Evolutionary conservation across 805 yeast species (phyloP), one percentile per base, ranked within the genome.

Genomic region (Wickerhamiella sergipiensis): DNA sequence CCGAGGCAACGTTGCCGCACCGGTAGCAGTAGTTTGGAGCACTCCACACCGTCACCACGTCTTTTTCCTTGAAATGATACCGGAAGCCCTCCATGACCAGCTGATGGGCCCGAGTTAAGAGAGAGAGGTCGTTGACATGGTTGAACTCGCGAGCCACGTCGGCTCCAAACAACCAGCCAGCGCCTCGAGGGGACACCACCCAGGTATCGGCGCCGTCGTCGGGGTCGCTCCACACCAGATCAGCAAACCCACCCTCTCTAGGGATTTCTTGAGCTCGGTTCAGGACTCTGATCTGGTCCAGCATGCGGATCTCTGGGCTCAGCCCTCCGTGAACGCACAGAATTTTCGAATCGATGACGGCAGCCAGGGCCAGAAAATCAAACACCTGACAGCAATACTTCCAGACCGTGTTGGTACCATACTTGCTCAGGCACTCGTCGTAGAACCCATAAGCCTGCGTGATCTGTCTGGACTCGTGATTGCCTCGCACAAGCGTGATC

Each of bases 381-480:
- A 89, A 88, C 46, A 89, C 96, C 67, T 89, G 96, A 67, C 96
- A 89, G 67, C 96, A 87, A 67, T 85, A 85, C 66, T 87, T 87
- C 96, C 96, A 89, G 36, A 88, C 96, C 23, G 95, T 86, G 21
- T 95, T 86, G 40, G 90, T 83, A 19, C 97, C 97, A 65, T 89
- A 89, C 67, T 89, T 89, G 51, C 87, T 83, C 53, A 89, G 66
- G 65, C 97, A 89, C 67, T 89, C 97, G 66, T 89, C 97, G 68
- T 92, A 90, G 68, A 90, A 90, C 5, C 98, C 98, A 68, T 90
- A 90, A 38, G 89, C 97, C 70, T 90, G 97, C n/a, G 98, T 90
- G 64, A 92, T 92, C 64, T 92, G 98, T 60, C 98, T 76, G 4
- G 92, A 81, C 68, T 90, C 98, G 69, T 90, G 98, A 67, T 90